Evolutionary conservation across 257 asterid species (phyloP).

Genomic region (Vinca minor): DNA sequence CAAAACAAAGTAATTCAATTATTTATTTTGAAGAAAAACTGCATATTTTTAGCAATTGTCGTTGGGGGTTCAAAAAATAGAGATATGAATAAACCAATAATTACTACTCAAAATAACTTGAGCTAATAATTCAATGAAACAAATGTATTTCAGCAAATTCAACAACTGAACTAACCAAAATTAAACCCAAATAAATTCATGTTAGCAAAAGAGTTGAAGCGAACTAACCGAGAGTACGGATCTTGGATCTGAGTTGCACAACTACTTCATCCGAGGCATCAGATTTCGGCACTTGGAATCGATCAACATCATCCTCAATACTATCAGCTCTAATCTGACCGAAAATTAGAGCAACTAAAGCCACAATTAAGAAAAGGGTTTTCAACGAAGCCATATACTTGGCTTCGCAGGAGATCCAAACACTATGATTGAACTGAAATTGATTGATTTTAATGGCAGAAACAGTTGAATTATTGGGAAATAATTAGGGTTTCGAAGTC

Average conservation of each 20-base stretch:
- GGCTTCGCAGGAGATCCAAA: constrained; percentile 16
- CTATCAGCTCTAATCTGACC: constrained; percentile 31
- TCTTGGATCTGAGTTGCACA: constrained; percentile 51
- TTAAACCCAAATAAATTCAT: not conserved
- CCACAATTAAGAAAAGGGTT: not conserved
- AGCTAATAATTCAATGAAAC: not conserved
- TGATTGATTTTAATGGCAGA: too few relatives aligned
- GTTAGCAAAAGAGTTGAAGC: not conserved
- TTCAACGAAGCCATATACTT: constrained; percentile 11
- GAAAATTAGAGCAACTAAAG: constrained; percentile 12
- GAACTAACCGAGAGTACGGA: constrained; percentile 59
- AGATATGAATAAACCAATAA: too few relatives aligned
- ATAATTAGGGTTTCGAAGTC: not conserved
- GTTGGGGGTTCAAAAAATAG: not conserved
- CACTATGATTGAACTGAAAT: not conserved
- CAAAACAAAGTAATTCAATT: not conserved
- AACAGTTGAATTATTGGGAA: not conserved
- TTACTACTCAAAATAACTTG: too few relatives aligned
- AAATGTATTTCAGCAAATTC: not conserved
- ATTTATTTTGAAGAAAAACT: not conserved
- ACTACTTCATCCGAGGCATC: constrained; percentile 37
- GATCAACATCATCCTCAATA: constrained; percentile 28
- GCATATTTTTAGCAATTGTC: not conserved
- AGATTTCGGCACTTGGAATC: constrained; percentile 27
- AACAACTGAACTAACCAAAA: not conserved